These are phyloP conservation scores for cucumber (Cucumis sativus) DNA, from an alignment of 306 rosid species.

Conservation along the genomic window DNA sequence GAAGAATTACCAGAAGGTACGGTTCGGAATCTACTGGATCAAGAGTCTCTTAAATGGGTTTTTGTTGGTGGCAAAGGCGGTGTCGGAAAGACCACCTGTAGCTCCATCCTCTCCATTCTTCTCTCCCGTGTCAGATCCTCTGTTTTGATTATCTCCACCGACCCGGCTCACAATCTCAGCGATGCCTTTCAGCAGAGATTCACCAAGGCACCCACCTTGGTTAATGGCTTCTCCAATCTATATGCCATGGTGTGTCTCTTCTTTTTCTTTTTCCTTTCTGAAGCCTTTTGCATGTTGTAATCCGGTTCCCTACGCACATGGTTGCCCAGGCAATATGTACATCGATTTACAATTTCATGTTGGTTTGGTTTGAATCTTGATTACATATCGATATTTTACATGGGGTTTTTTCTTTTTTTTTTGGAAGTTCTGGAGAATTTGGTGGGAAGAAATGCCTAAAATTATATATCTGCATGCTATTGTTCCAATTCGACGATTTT, in stretches of 20 bases:
- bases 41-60: constrained; percentile 86
- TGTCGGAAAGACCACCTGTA: constrained; percentile 90
- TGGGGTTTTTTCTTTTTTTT: not conserved
- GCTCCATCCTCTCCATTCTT: constrained; percentile 83
- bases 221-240: constrained; percentile 83
- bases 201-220: constrained; percentile 81
- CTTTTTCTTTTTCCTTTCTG: not conserved
- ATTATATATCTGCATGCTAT: constrained; percentile 2
- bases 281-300: not conserved
- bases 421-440: not conserved
- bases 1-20: constrained; percentile 51
- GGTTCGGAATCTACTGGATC: constrained; percentile 64
- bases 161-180: constrained; percentile 98
- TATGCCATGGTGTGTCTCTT: constrained; percentile 66
- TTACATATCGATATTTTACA: not conserved
- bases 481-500: constrained; percentile 3
- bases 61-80: constrained; percentile 99
- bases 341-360: not conserved
- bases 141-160: constrained; percentile 91
- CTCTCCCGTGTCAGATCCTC: constrained; percentile 70
- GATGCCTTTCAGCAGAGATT: constrained; percentile 95
- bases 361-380: not conserved
- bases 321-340: not conserved
- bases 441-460: not conserved
- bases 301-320: not conserved